Percentiles rank a stretch among this genome's conserved stretches.
Evolutionary conservation across 768 basidiomycete species (phyloP).

Genomic region (Amanita molliuscula): DNA sequence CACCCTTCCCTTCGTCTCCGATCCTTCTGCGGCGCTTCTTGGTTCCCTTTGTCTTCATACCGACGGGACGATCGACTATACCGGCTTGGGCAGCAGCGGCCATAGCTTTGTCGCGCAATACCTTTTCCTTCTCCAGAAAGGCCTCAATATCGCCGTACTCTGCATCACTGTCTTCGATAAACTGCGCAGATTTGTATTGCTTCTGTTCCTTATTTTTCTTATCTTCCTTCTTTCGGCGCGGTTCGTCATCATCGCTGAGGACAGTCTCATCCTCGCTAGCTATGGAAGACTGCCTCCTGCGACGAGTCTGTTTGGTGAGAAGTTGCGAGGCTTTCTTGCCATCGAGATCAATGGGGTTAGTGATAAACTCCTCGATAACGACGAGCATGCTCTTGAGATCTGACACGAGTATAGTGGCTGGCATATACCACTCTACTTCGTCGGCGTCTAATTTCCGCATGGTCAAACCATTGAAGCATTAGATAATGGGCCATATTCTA

Average conservation of each 20-base stretch:
- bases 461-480: conserved; percentile 9
- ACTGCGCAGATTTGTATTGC: conserved; percentile 78
- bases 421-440: conserved; percentile 81
- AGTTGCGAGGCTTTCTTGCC: conserved; percentile 69
- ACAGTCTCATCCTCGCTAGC: conserved; percentile 32
- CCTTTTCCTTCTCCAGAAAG: conserved; percentile 72
- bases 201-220: conserved; percentile 50
- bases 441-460: conserved; percentile 36
- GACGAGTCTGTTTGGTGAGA: conserved; percentile 51
- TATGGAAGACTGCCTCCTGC: conserved; percentile 28
- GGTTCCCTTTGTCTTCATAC: conserved; percentile 44
- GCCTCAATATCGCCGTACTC: conserved; percentile 73
- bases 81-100: conserved; percentile 35
- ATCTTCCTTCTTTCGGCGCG: conserved; percentile 48
- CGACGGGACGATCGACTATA: conserved; percentile 26
- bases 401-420: conserved; percentile 54
- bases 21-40: conserved; percentile 35
- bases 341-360: conserved; percentile 68
- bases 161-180: conserved; percentile 86
- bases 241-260: conserved; percentile 22
- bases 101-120: conserved; percentile 42
- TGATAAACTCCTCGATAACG: conserved; percentile 78
- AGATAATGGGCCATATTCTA: conserved; percentile 26
- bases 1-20: conserved; percentile 16
- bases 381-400: conserved; percentile 59